Conservation (phyloP, 345 rosid species). For the Citrus sp. region DNA sequence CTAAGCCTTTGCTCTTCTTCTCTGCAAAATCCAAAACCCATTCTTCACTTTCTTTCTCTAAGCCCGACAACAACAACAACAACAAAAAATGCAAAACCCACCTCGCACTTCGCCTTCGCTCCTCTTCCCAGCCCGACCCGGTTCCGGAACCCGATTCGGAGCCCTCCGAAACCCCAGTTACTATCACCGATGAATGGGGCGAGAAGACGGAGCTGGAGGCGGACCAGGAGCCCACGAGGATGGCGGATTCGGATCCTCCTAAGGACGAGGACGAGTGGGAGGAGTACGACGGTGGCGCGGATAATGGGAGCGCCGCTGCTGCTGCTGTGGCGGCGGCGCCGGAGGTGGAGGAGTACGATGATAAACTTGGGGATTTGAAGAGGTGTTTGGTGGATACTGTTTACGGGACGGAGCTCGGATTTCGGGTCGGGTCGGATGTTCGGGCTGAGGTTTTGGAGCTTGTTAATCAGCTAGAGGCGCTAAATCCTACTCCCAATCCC, state of each 20-base stretch:
- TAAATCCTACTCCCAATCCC: slow-evolving; percentile 70
- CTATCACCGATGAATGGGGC: slow-evolving; percentile 80
- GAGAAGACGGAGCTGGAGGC: slow-evolving; percentile 46
- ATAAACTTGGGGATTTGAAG: slow-evolving; percentile 54
- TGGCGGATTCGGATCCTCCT: slow-evolving; percentile 73
- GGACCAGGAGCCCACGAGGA: slow-evolving; percentile 33
- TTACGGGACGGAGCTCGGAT: slow-evolving; percentile 79
- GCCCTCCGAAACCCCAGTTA: slow-evolving; percentile 9
- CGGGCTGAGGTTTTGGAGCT: slow-evolving; percentile 88
- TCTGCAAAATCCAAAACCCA: neutral
- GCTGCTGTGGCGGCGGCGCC: slow-evolving; percentile 6
- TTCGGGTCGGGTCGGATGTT: slow-evolving; percentile 58
- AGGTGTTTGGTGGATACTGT: slow-evolving; percentile 80
- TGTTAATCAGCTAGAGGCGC: slow-evolving; percentile 81
- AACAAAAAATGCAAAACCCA: neutral
- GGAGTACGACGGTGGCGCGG: slow-evolving; percentile 24
- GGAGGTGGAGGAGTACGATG: slow-evolving; percentile 16
- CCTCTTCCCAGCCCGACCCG: slow-evolving; percentile 27
- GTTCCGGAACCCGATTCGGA: slow-evolving; percentile 19
- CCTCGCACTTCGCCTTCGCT: slow-evolving; percentile 16
- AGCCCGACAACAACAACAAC: neutral
- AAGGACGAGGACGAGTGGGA: slow-evolving; percentile 86
- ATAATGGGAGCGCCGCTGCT: slow-evolving; percentile 40
- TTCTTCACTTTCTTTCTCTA: slow-evolving; percentile 12
- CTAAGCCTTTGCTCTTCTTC: neutral